Evolutionary conservation across 192 early-diverging fungal species (phyloP).

Genomic region (Dissophora ornata): DNA sequence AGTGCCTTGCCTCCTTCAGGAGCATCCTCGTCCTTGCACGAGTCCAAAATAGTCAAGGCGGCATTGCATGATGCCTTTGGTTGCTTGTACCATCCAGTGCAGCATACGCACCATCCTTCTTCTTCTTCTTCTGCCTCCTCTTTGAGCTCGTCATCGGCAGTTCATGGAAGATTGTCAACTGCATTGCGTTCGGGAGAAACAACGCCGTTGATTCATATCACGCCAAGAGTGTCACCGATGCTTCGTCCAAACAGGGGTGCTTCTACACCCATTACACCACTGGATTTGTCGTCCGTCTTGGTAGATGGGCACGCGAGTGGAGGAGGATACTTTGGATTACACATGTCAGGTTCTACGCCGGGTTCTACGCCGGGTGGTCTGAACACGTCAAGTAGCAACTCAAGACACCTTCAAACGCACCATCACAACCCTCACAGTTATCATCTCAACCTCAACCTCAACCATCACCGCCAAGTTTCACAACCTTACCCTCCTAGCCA

Average conservation of each 20-base stretch:
- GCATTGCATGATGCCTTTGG: conserved; percentile 54
- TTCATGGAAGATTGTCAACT: not conserved
- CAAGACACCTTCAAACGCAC: conserved; percentile 12
- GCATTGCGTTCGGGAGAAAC: conserved; percentile 20
- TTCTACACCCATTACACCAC: conserved; percentile 38
- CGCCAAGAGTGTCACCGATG: conserved; percentile 35
- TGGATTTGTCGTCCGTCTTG: conserved; percentile 31
- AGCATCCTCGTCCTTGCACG: conserved; percentile 7
- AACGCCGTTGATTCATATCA: conserved; percentile 17
- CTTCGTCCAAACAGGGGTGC: conserved; percentile 40
- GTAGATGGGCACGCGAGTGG: conserved; percentile 5
- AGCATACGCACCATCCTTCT: conserved; percentile 29
- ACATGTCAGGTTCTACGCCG: not conserved
- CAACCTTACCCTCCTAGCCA: too few species aligned
- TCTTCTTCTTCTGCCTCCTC: not conserved
- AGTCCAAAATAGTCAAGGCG: conserved; percentile 42
- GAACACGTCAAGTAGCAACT: too few species aligned
- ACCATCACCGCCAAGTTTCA: not conserved
- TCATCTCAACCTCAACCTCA: not conserved
- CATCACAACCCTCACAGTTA: conserved; percentile 14
- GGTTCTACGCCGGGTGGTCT: too few species aligned
- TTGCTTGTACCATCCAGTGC: conserved; percentile 37
- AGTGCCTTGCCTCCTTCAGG: conserved; percentile 23
- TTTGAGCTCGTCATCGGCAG: too few species aligned
- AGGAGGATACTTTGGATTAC: conserved; percentile 22